A percentile compares a stretch with the other conserved stretches of the same genome.
phyloP scores from a whole-genome alignment of 148 eudicot species.

The Drosera capensis region DNA sequence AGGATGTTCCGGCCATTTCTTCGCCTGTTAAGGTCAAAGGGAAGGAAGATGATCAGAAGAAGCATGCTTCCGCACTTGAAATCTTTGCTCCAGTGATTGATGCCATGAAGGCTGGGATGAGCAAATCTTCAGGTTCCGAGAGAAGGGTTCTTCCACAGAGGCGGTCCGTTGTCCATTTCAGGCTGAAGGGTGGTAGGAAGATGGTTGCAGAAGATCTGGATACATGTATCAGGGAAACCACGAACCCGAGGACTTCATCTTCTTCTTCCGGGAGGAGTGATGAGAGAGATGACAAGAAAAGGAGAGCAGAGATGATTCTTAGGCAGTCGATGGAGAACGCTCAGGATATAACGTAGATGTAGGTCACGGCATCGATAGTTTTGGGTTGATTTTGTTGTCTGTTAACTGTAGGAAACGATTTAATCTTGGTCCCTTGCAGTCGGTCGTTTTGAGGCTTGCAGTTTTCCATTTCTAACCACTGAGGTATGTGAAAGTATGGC shows the following conservation, averaged over 20 bases:
- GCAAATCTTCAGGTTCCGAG: slow-evolving; percentile 25
- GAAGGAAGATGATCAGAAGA: slow-evolving; percentile 15
- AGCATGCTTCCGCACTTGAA: slow-evolving; percentile 34
- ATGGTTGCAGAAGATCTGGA: slow-evolving; percentile 53
- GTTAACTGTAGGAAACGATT: too few relatives aligned
- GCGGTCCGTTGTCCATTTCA: slow-evolving; percentile 45
- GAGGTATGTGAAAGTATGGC: too few relatives aligned
- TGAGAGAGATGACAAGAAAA: slow-evolving; percentile 76
- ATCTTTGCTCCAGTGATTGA: slow-evolving; percentile 72
- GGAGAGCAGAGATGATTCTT: slow-evolving; percentile 68
- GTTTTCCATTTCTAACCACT: too few relatives aligned
- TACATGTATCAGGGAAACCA: slow-evolving; percentile 23
- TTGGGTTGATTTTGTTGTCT: too few relatives aligned
- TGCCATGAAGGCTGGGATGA: slow-evolving; percentile 29
- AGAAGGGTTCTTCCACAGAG: slow-evolving; percentile 22
- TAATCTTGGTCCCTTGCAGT: too few relatives aligned
- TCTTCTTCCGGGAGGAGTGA: slow-evolving; percentile 46
- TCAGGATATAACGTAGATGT: slow-evolving; percentile 52
- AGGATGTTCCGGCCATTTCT: slow-evolving; percentile 17
- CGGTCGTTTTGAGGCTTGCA: too few relatives aligned
- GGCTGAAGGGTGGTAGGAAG: slow-evolving; percentile 51
- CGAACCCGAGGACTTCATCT: slow-evolving; percentile 16
- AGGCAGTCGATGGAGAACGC: slow-evolving; percentile 55
- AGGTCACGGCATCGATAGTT: slow-evolving; percentile 42
- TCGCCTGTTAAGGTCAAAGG: slow-evolving; percentile 21